Base-by-base conservation (phyloP, 2,329 filamentous ascomycete genomes). In the Aspergillus ochraceoroseus region DNA sequence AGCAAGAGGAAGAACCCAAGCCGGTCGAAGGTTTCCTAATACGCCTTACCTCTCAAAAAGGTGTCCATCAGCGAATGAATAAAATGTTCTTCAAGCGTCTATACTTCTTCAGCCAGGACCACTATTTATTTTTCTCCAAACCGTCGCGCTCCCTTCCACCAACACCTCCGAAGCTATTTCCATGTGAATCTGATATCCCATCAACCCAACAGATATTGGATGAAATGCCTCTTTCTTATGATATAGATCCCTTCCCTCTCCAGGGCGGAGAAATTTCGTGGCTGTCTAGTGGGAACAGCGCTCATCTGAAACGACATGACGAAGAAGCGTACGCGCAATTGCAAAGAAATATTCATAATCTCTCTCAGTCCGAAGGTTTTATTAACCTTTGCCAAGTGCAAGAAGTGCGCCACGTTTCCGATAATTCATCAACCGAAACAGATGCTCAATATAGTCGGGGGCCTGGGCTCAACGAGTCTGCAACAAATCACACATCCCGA, bases 1-100 rank as follows among this genome's bases (percentile, higher is more conserved):
- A 56, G 15, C 64, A 57, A 32, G 56, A 78, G 38, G 70, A 72
- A 11, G 80, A 84, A 48, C 80, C 80, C 4, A 55, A 73, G 1
- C 80, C 80, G 7, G 66, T 82, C 1, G 80, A 84, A 65, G 80
- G 80, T 0, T 84, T 83, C 49, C 64, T 84, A 14, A 72, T 83
- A 33, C 71, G 80, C 27, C 64, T 83, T 30, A 83, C 80, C 4
- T 79, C 78, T 5, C 79, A 82, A 45, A 74, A 71, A 48, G 80
- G 80, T 11, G 64, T 72, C 13, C 73, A 79, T 25, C 72, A 75
- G 51, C 68, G 74, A 22, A 56, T 80, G 46, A 79, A 79, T 9
- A 74, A 73, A 41, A 74, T 78, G 62, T 78, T 80, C 51, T 81
- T 75, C 64, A 83, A 83, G 55, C 70, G 77, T 28, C 63, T 83